Base-by-base conservation (phyloP, 805 yeast genomes). In the Yarrowia sp. region DNA sequence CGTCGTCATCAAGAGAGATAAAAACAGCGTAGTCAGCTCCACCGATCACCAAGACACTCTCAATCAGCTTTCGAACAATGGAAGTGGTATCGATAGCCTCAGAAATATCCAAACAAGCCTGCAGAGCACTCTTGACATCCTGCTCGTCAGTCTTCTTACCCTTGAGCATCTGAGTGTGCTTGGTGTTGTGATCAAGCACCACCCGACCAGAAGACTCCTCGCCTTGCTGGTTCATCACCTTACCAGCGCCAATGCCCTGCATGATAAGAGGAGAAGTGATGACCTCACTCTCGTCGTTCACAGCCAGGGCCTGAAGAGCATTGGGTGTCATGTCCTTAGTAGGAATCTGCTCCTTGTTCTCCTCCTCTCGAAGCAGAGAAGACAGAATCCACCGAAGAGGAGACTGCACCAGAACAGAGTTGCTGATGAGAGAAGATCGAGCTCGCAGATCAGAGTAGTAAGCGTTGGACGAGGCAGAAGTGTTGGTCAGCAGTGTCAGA, bases 41-140 rank as follows among this genome's bases (percentile, higher is more conserved):
- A 0, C 80, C 71, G 55, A 81, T 79, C 43, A 72, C 67, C 14
- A 83, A 75, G 1, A 82, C 75, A 68, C 80, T 80, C 64, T 78
- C 78, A 0, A 83, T 73, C 17, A 84, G 70, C 50, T 77, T 80
- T 20, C 74, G 71, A 3, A 80, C 72, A 58, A 83, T 82, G 0
- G 79, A 72, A 3, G 76, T 76, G 50, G 76, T 74, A 60, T 79
- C 78, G 14, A 80, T 78, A 8, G 83, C 79, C 70, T 83, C 85
- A 1, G 85, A 80, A n/a, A 84, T 82, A 14, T 80, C 79, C n/a
- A 83, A 75, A 70, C 86, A 83, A 1, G 84, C 80, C 64, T 77
- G 77, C 65, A 84, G 75, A 0, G 84, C 83, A n/a, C 72, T 72
- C 52, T 77, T 77, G 53, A 78, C 70, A 55, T 75, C 49, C 40